Base-by-base conservation (phyloP, 2,329 filamentous ascomycete species). In the Clarireedia paspali region DNA sequence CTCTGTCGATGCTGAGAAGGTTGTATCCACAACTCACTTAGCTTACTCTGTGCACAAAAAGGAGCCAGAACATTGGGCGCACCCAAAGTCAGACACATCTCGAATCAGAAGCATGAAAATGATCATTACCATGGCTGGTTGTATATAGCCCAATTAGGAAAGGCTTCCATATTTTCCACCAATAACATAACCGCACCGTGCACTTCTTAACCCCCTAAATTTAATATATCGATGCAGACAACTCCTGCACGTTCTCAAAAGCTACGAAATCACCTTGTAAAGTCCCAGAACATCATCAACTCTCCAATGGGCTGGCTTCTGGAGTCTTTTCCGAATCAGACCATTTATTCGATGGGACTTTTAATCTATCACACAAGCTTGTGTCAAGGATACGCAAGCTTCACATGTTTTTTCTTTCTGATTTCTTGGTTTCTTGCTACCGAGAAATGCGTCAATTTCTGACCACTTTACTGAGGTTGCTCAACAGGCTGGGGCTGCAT, bases 401-500 rank as follows among this genome's bases (percentile, higher is more conserved):
- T 34, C 30, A 34, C 10, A 34, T 34, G 30, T 12, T 34, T 34
- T 27, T 27, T 38, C 17, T 50, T 24, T 36, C 12, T 14, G 12
- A 1, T 38, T 26, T 15, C 36, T 23, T 36, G 34, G 15, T 46
- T 47, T 49, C 44, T 17, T 44, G 38, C 47, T 46, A 46, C 48
- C 39, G 44, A 50, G 46, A 49, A 44, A 42, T 54, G 45, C 46
- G 46, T 40, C 24, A 34, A 55, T 55, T 26, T 46, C 9, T 20
- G 10, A 26, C 4, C 20, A 46, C 30, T 34, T 5, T 34, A 34
- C 42, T 52, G 50, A 47, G 50, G 60, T 63, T 59, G 52, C 56
- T 62, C 59, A 57, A 61, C 42, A 52, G 26, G 55, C 46, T 49
- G 40, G 27, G 56, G 57, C 53, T 57, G 47, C 49, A 54, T 59